phyloP scores from a whole-genome alignment of 2,329 filamentous ascomycete genomes.

The Aspergillus flavus region DNA sequence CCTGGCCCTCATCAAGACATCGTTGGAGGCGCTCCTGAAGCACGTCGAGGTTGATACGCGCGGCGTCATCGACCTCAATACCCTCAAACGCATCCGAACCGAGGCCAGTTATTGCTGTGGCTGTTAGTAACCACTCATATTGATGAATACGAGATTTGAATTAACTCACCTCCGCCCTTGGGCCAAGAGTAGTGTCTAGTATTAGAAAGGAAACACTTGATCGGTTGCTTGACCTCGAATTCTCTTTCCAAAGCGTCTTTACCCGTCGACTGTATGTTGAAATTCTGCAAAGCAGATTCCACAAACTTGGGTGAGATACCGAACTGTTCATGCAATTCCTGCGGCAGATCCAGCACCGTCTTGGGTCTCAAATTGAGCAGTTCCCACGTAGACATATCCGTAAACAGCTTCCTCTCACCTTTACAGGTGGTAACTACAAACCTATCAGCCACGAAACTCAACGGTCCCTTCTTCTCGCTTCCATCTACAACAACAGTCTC shows the following conservation, averaged over 20 bases:
- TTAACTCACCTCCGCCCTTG: conserved; percentile 44
- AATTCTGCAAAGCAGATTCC: conserved; percentile 1
- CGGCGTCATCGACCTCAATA: conserved; percentile 44
- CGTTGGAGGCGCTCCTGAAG: conserved; percentile 9
- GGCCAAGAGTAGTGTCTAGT: conserved; percentile 55
- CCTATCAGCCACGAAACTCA: conserved; percentile 31
- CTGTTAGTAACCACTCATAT: background rate
- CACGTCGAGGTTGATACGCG: conserved; percentile 40
- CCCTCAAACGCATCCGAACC: conserved; percentile 38
- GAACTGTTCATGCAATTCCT: conserved; percentile 14
- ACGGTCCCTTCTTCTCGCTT: conserved; percentile 16
- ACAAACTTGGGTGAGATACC: conserved; percentile 9
- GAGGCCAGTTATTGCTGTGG: conserved; percentile 46
- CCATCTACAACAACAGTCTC: background rate
- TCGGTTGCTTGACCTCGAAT: conserved; percentile 35
- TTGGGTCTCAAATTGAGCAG: conserved; percentile 48
- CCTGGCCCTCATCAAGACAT: conserved; percentile 27
- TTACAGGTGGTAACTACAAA: conserved; percentile 36
- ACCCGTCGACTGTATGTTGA: conserved; percentile 7
- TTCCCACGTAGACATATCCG: conserved; percentile 46
- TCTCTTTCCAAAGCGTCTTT: conserved; percentile 12
- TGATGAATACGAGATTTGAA: no score
- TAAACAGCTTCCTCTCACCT: conserved; percentile 17
- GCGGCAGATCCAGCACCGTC: conserved; percentile 45
- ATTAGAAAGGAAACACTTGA: conserved; percentile 41